A percentile compares a stretch with the other conserved stretches of the same genome.
Evolutionary conservation across 495 filamentous ascomycete species (phyloP).

Genomic region (Aspergillus egyptiacus): DNA sequence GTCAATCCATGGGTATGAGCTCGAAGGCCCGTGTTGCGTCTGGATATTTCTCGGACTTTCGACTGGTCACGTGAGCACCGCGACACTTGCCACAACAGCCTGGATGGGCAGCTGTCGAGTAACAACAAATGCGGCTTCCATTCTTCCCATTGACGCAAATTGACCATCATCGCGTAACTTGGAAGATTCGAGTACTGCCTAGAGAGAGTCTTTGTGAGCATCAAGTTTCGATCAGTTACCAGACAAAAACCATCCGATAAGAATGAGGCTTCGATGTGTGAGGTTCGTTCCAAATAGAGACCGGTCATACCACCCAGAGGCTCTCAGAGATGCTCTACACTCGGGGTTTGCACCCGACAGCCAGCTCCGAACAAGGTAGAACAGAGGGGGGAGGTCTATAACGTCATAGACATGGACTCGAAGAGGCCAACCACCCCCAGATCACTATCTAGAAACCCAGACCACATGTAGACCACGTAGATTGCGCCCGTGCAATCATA

Average conservation of each 20-base stretch:
- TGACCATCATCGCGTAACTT: background rate
- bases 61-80: constrained; percentile 23
- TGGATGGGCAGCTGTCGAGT: background rate
- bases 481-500: background rate
- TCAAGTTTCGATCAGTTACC: background rate
- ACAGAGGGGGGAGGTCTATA: too few species aligned
- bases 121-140: background rate
- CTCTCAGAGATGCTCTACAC: background rate
- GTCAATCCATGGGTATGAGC: too few species aligned
- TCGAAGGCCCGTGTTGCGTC: constrained; percentile 7
- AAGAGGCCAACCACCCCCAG: too few species aligned
- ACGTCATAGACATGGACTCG: background rate
- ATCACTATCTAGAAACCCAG: background rate
- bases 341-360: too few species aligned
- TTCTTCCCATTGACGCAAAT: background rate
- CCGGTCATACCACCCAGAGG: background rate
- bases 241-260: background rate
- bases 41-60: constrained; percentile 30
- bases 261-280: background rate
- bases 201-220: background rate
- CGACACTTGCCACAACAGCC: background rate
- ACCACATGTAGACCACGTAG: background rate
- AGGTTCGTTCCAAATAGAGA: background rate
- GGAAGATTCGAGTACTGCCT: background rate
- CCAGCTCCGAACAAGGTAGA: too few species aligned